Evolutionary conservation across 495 filamentous ascomycete genomes (phyloP), one percentile per base, ranked within the genome.

Genomic region (Tuber calosporum): DNA sequence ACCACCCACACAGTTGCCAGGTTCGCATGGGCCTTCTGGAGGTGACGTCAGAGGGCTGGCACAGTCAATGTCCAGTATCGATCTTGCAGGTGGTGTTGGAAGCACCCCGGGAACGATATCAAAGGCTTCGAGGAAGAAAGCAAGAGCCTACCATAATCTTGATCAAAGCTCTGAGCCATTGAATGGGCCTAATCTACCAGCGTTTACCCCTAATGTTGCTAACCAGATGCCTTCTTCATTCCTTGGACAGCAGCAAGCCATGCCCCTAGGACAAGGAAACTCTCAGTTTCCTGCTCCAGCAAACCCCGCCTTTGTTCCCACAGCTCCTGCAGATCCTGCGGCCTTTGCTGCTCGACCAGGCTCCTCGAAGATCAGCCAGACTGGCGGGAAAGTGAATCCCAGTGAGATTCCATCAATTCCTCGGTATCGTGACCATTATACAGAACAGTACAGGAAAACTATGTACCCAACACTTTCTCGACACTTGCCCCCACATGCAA

Each of bases 341-440:
- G 87, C 88, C 73, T 89, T 89, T 79, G 86, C 85, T 20, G 86
- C 88, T 17, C 85, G 87, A 45, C 78, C 83, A 75, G 77, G 81
- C 38, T 45, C 80, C 43, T 79, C 84, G 22, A 78, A 84, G 26
- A 73, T 81, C 34, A 45, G 42, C 26, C 69, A 90, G 36, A 88
- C 90, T 8, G 90, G 93, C 82, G 89, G 90, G 26, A 87, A 87
- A 78, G 90, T 97, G 75, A 92, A 97, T 74, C 92, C 96, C 19
- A 93, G 97, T 79, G 92, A 97, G 74, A 93, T 97, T 73, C 95
- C 95, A 36, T 97, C 94, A 76, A 87, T 99, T 71, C 96, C 95
- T 39, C 84, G 89, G 74, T 91, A 93, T 77, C 89, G 95, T 84
- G 94, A 98, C 82, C 79, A 86, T 3, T 87, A 91, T 4, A 89